Evolutionary conservation across 176 grass and related monocot genomes (phyloP).

Genomic region (Oryza brachyantha): DNA sequence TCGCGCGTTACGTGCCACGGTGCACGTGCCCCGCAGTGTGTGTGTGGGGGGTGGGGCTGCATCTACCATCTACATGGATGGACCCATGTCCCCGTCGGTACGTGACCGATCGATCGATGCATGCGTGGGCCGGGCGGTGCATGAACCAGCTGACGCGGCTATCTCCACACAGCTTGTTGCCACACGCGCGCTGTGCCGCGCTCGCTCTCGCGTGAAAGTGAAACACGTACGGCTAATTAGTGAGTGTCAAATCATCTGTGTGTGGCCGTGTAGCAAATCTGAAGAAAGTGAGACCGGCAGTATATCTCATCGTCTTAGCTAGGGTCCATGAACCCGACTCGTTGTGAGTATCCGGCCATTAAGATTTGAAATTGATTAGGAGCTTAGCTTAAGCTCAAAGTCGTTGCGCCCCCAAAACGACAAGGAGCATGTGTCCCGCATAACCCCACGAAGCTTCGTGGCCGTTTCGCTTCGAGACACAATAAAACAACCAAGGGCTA

Average conservation of each 20-base stretch:
- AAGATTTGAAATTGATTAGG: neutral
- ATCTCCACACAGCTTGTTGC: neutral
- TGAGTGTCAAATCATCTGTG: neutral
- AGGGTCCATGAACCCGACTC: slow-evolving; percentile 9
- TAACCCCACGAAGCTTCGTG: slow-evolving; percentile 41
- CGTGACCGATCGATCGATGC: neutral
- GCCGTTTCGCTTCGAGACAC: slow-evolving; percentile 4
- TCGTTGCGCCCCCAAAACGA: slow-evolving; percentile 27
- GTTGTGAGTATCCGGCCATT: neutral
- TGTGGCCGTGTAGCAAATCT: neutral
- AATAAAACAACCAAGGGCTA: neutral
- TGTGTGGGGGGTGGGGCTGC: neutral
- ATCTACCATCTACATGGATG: neutral
- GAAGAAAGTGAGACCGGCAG: neutral
- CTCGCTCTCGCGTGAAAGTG: neutral
- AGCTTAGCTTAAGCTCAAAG: neutral
- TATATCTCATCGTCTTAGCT: too few species aligned
- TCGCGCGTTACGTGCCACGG: neutral
- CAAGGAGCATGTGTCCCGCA: slow-evolving; percentile 43
- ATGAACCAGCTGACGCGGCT: neutral
- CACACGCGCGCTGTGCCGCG: neutral
- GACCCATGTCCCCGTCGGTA: neutral
- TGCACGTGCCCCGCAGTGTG: slow-evolving; percentile 35
- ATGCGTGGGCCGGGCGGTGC: neutral
- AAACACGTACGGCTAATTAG: neutral